Evolutionary conservation across 805 yeast species (phyloP).

Genomic region (Saturnispora saitoi): DNA sequence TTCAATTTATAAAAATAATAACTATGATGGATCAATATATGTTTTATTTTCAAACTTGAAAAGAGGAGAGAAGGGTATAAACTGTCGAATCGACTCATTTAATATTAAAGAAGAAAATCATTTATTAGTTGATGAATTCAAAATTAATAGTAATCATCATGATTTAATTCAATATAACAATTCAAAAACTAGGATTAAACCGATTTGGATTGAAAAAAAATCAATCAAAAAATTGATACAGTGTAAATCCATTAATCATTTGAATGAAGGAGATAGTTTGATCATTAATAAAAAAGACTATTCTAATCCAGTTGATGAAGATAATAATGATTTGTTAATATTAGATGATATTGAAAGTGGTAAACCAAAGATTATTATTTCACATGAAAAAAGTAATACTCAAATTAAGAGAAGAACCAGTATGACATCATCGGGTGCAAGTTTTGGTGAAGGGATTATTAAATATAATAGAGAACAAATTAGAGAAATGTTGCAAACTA

Average conservation of each 20-base stretch:
- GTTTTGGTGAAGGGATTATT: constrained; percentile 30
- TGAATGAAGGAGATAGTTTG: constrained; percentile 5
- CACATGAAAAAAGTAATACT: not conserved
- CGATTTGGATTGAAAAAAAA: constrained; percentile 18
- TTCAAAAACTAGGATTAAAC: constrained; percentile 12
- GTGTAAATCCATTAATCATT: constrained; percentile 12
- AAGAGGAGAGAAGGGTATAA: not conserved
- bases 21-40: constrained; percentile 23
- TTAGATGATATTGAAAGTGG: constrained; percentile 8
- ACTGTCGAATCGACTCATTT: constrained; percentile 12
- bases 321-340: constrained; percentile 12
- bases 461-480: constrained; percentile 28
- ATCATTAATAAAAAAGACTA: constrained; percentile 9
- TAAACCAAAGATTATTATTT: constrained; percentile 11
- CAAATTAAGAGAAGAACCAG: constrained; percentile 16
- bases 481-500: constrained; percentile 24
- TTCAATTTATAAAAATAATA: constrained; percentile 21
- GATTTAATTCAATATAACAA: too few relatives aligned
- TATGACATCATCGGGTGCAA: constrained; percentile 29
- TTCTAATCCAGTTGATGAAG: constrained; percentile 13
- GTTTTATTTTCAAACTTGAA: constrained; percentile 15
- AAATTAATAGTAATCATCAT: constrained; percentile 9
- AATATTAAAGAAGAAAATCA: constrained; percentile 8
- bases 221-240: constrained; percentile 19
- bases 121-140: constrained; percentile 22